These are phyloP conservation scores for Suillus americanus DNA, from an alignment of 768 basidiomycete species.

Conservation along the genomic window DNA sequence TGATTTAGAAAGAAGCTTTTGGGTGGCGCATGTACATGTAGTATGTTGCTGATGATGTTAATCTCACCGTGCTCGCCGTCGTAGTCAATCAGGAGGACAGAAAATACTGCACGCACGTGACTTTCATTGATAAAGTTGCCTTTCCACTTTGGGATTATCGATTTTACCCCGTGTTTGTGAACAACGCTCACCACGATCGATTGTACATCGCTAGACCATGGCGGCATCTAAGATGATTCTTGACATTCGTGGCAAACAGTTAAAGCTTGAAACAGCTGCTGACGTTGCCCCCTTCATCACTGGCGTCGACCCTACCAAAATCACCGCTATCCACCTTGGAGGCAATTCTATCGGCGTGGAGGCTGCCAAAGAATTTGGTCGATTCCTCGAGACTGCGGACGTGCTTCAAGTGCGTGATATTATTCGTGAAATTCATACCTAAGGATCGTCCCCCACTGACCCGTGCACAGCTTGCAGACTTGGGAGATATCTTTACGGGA, in stretches of 20 bases:
- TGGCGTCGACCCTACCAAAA: slow-evolving; percentile 57
- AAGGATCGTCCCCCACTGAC: slow-evolving; percentile 6
- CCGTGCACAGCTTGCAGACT: slow-evolving; percentile 76
- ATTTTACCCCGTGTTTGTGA: slow-evolving; percentile 4
- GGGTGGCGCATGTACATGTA: not conserved
- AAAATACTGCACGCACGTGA: slow-evolving; percentile 22
- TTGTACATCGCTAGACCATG: slow-evolving; percentile 17
- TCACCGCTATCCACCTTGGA: slow-evolving; percentile 90
- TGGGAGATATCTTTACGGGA: slow-evolving; percentile 97
- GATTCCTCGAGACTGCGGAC: slow-evolving; percentile 68
- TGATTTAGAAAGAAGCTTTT: not conserved
- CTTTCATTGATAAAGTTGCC: not conserved
- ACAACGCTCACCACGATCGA: not conserved
- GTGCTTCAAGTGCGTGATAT: slow-evolving; percentile 62
- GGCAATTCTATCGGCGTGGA: slow-evolving; percentile 95
- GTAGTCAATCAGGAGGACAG: not conserved
- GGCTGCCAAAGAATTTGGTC: slow-evolving; percentile 81
- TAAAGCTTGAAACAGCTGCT: slow-evolving; percentile 75
- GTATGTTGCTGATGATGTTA: slow-evolving; percentile 4
- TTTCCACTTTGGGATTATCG: slow-evolving; percentile 21
- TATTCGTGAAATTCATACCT: not conserved
- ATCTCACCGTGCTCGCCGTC: not conserved
- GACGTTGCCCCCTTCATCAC: slow-evolving; percentile 76
- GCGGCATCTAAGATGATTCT: slow-evolving; percentile 16
- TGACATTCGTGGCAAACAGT: slow-evolving; percentile 32